Evolutionary conservation across 2,329 filamentous ascomycete genomes (phyloP).

Genomic region (Aspergillus unguis): DNA sequence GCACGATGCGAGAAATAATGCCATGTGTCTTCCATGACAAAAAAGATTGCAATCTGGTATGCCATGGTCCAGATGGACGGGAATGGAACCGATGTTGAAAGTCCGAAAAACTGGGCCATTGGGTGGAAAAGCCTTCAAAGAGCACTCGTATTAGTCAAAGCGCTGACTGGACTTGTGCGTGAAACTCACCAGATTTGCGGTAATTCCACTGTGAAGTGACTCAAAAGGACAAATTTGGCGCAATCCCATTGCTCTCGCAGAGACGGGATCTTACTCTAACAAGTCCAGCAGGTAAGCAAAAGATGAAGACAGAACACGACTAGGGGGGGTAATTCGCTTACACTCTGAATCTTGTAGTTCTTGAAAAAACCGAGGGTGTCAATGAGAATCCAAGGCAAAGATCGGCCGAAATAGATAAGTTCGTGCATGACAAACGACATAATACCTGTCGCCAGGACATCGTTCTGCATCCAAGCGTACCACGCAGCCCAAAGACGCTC

Average conservation of each 20-base stretch:
- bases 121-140: constrained; percentile 82
- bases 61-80: constrained; percentile 81
- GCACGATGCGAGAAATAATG: constrained; percentile 95
- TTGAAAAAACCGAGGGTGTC: constrained; percentile 83
- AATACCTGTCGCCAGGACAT: constrained; percentile 92
- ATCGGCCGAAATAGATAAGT: constrained; percentile 87
- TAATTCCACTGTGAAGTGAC: constrained; percentile 95
- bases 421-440: constrained; percentile 98
- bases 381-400: constrained; percentile 87
- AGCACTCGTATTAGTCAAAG: background rate
- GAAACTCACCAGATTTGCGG: constrained; percentile 79
- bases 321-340: constrained; percentile 43
- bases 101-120: constrained; percentile 86
- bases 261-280: constrained; percentile 79
- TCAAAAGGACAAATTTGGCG: constrained; percentile 85
- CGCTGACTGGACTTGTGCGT: background rate
- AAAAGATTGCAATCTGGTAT: constrained; percentile 88
- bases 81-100: constrained; percentile 86
- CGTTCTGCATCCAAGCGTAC: constrained; percentile 98
- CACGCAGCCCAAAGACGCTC: constrained; percentile 93
- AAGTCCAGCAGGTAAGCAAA: background rate
- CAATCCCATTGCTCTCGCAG: constrained; percentile 91
- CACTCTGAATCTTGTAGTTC: constrained; percentile 90
- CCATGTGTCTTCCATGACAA: constrained; percentile 94
- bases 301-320: background rate